Conservation (phyloP, 23 red algal species). For the Cyanidiococcus yangmingshanensis region DNA sequence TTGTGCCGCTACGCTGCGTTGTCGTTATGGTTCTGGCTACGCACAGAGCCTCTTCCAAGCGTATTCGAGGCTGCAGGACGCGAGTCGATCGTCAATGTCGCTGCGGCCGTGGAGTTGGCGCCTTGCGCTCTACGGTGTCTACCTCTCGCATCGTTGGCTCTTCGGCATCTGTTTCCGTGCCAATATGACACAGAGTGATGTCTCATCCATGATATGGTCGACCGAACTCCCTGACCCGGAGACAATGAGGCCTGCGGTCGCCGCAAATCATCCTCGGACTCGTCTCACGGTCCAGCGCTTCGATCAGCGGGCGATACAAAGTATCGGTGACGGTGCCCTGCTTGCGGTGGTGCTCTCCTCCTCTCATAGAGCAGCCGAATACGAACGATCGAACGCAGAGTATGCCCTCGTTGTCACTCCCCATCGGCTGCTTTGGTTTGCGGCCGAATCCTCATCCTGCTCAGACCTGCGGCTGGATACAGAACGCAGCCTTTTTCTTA, state of each 20-base stretch:
- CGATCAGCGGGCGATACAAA: background rate
- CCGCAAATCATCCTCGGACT: background rate
- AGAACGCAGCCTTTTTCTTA: background rate
- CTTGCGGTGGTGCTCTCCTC: background rate
- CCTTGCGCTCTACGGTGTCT: background rate
- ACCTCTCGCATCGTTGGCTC: background rate
- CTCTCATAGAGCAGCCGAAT: background rate
- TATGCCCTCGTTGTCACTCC: background rate
- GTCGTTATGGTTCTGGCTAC: background rate
- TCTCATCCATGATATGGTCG: background rate
- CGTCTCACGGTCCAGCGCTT: slow-evolving; percentile 13
- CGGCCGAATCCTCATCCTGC: background rate
- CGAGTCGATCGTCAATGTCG: background rate
- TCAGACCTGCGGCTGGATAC: background rate
- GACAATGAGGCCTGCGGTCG: background rate
- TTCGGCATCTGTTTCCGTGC: background rate
- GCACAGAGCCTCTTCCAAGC: background rate
- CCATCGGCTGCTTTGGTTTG: background rate
- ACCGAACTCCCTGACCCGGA: background rate
- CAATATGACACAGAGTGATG: background rate
- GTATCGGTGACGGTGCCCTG: slow-evolving; percentile 9
- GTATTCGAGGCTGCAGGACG: background rate
- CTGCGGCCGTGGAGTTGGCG: background rate
- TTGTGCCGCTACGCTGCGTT: background rate
- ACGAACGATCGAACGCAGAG: background rate